Evolutionary conservation across 192 early-diverging fungal species (phyloP).

Genomic region (Coemansia biformis): DNA sequence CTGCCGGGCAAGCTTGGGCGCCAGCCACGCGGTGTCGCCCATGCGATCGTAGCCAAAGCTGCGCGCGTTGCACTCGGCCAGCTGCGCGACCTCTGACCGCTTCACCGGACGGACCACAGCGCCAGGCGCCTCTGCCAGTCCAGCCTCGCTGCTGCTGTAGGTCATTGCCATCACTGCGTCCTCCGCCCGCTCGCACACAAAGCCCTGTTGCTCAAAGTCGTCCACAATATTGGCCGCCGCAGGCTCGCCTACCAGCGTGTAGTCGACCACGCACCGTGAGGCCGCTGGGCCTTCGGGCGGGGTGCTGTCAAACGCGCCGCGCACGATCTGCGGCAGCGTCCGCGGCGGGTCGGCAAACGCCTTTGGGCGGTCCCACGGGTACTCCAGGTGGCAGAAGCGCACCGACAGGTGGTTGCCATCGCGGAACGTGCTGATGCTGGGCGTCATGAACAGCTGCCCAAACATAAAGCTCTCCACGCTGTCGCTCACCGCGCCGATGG

Average conservation of each 20-base stretch:
- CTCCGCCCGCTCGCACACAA: conserved; percentile 10
- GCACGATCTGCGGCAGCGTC: conserved; percentile 11
- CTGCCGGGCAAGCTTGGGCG: conserved; percentile 17
- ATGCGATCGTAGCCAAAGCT: conserved; percentile 13
- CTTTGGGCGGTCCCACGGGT: conserved; percentile 25
- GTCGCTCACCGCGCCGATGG: conserved; percentile 8
- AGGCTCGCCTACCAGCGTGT: conserved; percentile 7
- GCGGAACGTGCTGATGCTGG: conserved; percentile 13
- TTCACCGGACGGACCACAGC: background rate
- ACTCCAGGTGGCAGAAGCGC: conserved; percentile 33
- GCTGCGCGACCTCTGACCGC: background rate
- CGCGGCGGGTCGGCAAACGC: conserved; percentile 23
- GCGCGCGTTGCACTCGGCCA: conserved; percentile 12
- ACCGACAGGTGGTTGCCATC: conserved; percentile 29
- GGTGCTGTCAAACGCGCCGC: background rate
- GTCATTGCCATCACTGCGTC: conserved; percentile 13
- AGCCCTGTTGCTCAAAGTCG: conserved; percentile 11
- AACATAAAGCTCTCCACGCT: conserved; percentile 21
- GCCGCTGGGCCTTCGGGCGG: background rate
- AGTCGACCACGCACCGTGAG: conserved; percentile 23
- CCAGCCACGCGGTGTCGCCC: conserved; percentile 13
- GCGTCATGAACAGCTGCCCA: conserved; percentile 22
- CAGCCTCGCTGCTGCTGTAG: background rate
- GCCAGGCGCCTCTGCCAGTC: background rate
- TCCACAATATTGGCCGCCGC: background rate